phyloP scores from a whole-genome alignment of 495 filamentous ascomycete species.

The Neurospora cerealis region DNA sequence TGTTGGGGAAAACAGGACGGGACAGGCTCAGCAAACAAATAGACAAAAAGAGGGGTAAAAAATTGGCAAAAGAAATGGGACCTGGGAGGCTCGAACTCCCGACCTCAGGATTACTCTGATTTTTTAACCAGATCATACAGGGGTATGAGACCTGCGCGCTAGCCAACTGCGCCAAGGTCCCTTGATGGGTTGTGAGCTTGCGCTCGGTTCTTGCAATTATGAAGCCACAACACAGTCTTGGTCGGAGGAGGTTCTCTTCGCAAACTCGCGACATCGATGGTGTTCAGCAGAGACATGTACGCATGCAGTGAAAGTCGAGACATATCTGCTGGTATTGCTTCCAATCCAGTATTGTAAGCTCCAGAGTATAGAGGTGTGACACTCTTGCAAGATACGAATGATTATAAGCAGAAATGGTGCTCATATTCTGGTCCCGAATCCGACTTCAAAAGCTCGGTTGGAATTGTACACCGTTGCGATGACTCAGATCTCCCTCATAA shows the following conservation, averaged over 20 bases:
- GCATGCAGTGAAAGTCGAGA: not conserved
- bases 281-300: no score
- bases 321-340: not conserved
- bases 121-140: conserved; percentile 9
- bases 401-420: not conserved
- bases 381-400: not conserved
- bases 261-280: no score
- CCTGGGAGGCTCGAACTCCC: conserved; percentile 15
- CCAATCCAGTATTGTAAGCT: not conserved
- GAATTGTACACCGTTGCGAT: not conserved
- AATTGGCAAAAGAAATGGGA: conserved; percentile 5
- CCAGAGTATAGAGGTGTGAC: not conserved
- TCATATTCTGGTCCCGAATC: not conserved
- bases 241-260: not conserved
- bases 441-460: not conserved
- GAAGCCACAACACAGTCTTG: not conserved
- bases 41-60: not conserved
- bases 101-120: conserved; percentile 12
- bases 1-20: not conserved
- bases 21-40: not conserved
- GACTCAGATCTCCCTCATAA: not conserved
- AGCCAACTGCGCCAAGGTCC: conserved; percentile 12
- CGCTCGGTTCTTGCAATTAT: not conserved
- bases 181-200: not conserved
- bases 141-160: conserved; percentile 13